Conservation (phyloP, 352 stramenopile genomes). For the Thraustochytrium sp. region DNA sequence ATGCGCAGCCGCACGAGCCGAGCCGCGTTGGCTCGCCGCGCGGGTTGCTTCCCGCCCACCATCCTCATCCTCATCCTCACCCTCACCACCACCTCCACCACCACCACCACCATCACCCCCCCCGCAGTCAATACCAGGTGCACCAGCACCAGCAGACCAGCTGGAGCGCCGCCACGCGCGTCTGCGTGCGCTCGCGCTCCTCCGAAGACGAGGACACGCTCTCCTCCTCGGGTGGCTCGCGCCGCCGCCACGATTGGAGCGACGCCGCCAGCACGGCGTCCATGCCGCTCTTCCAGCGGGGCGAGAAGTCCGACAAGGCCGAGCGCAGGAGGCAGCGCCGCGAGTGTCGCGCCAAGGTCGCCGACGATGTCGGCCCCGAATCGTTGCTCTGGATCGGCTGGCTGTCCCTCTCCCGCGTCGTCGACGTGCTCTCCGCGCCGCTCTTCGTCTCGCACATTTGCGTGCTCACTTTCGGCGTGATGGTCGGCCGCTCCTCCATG, state of each 20-base stretch:
- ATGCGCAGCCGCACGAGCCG: neutral
- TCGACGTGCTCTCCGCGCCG: neutral
- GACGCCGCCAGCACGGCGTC: neutral
- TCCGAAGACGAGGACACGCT: neutral
- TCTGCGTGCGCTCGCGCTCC: neutral
- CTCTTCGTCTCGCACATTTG: constrained; percentile 7
- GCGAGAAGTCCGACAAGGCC: neutral
- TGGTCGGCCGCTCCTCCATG: neutral
- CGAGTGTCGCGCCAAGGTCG: neutral
- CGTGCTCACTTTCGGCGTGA: neutral
- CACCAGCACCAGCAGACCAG: too few species aligned
- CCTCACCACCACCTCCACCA: too few species aligned
- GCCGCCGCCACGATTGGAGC: neutral
- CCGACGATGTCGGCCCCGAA: neutral
- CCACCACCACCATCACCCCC: too few species aligned
- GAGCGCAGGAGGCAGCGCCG: constrained; percentile 5
- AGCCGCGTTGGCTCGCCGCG: too few species aligned
- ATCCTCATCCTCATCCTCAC: neutral
- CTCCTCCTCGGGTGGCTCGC: neutral
- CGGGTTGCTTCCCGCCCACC: neutral
- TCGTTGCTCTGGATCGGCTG: neutral
- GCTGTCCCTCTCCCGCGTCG: neutral
- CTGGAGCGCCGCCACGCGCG: too few species aligned
- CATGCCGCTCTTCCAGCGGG: neutral
- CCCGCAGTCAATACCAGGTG: too few species aligned